phyloP scores from a whole-genome alignment of 768 basidiomycete genomes.

The Amyloporia xantha region DNA sequence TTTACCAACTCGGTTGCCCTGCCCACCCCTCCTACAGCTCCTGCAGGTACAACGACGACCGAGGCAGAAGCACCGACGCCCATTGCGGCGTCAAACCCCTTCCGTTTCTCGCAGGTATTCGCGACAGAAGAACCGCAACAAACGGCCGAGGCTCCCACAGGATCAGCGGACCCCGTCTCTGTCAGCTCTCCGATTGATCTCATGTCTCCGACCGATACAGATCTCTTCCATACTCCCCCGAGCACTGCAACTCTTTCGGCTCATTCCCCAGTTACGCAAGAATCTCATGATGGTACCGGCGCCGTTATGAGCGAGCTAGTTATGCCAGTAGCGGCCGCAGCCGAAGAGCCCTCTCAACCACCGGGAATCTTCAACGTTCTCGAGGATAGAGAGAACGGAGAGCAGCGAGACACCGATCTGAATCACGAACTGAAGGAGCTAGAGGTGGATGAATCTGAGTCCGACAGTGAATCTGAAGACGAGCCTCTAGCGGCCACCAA shows the following conservation, averaged over 20 bases:
- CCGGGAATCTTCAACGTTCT: not conserved
- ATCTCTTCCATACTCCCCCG: conserved; percentile 52
- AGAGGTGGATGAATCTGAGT: conserved; percentile 48
- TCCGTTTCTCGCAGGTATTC: conserved; percentile 37
- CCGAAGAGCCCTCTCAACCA: not conserved
- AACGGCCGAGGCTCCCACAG: conserved; percentile 1
- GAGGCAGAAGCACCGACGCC: not conserved
- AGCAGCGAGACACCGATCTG: conserved; percentile 43
- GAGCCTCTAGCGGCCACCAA: conserved; percentile 23
- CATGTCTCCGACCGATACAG: conserved; percentile 22
- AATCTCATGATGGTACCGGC: not conserved
- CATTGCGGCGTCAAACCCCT: conserved; percentile 38
- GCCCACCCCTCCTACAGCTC: conserved; percentile 28
- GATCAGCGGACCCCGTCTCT: not conserved
- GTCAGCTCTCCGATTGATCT: conserved; percentile 2
- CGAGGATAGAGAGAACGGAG: conserved; percentile 16
- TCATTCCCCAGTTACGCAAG: not conserved
- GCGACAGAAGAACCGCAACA: conserved; percentile 13
- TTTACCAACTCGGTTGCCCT: conserved; percentile 35
- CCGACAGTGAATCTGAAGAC: conserved; percentile 24
- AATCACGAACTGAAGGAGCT: conserved; percentile 49
- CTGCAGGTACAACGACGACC: conserved; percentile 12
- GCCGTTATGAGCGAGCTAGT: not conserved
- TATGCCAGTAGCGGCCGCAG: not conserved
- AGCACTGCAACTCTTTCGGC: conserved; percentile 28